These are phyloP conservation scores for Aspergillus terreus DNA, from an alignment of 2,329 filamentous ascomycete genomes.

Conservation along the genomic window DNA sequence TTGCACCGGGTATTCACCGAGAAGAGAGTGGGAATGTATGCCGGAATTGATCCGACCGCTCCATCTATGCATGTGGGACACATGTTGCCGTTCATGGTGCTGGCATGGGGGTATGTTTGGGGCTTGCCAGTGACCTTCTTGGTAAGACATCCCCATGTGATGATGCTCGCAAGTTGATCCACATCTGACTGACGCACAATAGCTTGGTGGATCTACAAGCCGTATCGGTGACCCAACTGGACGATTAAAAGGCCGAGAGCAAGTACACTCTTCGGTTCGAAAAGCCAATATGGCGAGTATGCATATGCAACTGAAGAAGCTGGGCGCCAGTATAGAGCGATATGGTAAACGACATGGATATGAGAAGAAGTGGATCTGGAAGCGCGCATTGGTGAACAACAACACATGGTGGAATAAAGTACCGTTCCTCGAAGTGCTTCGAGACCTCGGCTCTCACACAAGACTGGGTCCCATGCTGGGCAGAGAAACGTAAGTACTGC, in stretches of 20 bases:
- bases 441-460: slow-evolving; percentile 67
- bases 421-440: slow-evolving; percentile 70
- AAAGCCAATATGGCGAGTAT: slow-evolving; percentile 47
- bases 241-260: slow-evolving; percentile 38
- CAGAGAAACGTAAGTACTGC: slow-evolving; percentile 70
- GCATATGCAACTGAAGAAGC: slow-evolving; percentile 51
- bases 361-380: slow-evolving; percentile 61
- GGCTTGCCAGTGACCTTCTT: slow-evolving; percentile 44
- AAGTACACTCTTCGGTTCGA: slow-evolving; percentile 34
- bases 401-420: slow-evolving; percentile 74
- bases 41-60: slow-evolving; percentile 48
- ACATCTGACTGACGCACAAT: slow-evolving; percentile 15
- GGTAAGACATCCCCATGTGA: slow-evolving; percentile 27
- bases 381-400: slow-evolving; percentile 72
- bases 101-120: slow-evolving; percentile 49
- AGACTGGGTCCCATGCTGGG: slow-evolving; percentile 83
- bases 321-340: slow-evolving; percentile 70
- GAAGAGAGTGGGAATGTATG: slow-evolving; percentile 46
- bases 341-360: slow-evolving; percentile 66
- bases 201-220: slow-evolving; percentile 47
- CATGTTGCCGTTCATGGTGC: slow-evolving; percentile 49
- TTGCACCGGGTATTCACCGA: slow-evolving; percentile 43
- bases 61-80: slow-evolving; percentile 50
- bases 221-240: slow-evolving; percentile 47
- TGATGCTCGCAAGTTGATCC: not conserved